These are phyloP conservation scores for Achlya hypogyna DNA, from an alignment of 352 stramenopile species.

Conservation along the genomic window DNA sequence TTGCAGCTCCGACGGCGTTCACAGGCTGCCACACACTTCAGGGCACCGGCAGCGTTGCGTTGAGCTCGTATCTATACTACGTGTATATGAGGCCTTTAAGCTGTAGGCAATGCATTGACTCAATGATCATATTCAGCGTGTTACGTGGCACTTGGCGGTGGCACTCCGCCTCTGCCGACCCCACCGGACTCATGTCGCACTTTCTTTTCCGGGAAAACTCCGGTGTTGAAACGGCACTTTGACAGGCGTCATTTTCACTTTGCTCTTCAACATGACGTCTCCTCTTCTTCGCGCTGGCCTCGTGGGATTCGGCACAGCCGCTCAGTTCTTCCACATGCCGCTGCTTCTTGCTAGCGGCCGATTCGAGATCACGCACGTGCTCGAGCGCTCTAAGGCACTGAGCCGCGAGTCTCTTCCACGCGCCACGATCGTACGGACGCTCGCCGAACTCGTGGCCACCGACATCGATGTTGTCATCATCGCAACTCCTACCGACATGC, in stretches of 20 bases:
- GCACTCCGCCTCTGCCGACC: too few species aligned
- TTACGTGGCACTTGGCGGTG: too few species aligned
- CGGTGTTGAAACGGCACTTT: neutral
- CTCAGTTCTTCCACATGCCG: constrained; percentile 64
- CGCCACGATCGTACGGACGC: constrained; percentile 55
- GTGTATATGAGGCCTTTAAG: too few species aligned
- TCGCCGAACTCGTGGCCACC: constrained; percentile 52
- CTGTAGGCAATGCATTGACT: too few species aligned
- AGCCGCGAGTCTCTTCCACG: constrained; percentile 36
- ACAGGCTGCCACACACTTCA: too few species aligned
- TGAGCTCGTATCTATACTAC: too few species aligned
- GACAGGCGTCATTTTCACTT: neutral
- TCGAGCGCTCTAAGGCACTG: constrained; percentile 61
- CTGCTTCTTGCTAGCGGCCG: constrained; percentile 46
- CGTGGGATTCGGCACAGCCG: constrained; percentile 60
- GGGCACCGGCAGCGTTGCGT: too few species aligned
- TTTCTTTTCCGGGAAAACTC: neutral
- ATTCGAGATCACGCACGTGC: constrained; percentile 66
- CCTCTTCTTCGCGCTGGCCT: constrained; percentile 27
- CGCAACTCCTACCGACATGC: constrained; percentile 57
- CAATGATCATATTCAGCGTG: too few species aligned
- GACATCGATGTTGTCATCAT: constrained; percentile 60
- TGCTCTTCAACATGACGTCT: neutral
- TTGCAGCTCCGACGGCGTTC: too few species aligned
- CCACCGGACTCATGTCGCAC: too few species aligned